These are phyloP conservation scores for Adenanthera pavonina DNA, from an alignment of 306 rosid species.

Conservation along the genomic window DNA sequence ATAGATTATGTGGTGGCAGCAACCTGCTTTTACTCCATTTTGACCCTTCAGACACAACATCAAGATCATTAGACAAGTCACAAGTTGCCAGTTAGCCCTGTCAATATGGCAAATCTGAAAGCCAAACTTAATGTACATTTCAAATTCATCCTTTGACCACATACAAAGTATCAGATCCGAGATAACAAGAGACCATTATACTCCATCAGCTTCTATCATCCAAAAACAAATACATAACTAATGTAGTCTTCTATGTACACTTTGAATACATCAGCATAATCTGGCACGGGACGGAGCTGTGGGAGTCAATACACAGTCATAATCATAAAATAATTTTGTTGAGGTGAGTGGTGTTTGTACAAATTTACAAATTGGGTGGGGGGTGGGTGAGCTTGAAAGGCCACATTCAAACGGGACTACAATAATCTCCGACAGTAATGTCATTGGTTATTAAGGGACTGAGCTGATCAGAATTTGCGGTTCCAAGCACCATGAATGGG, in stretches of 20 bases:
- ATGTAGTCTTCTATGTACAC: background rate
- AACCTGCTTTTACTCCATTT: background rate
- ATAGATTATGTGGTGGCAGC: background rate
- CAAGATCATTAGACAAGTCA: background rate
- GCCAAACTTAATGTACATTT: background rate
- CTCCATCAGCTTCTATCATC: background rate
- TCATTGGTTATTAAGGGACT: background rate
- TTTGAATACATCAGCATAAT: no score
- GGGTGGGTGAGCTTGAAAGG: background rate
- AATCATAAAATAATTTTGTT: background rate
- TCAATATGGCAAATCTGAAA: background rate
- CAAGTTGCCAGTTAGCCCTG: background rate
- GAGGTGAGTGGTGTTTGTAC: background rate
- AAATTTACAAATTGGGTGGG: background rate
- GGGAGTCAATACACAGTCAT: background rate
- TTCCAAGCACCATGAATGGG: background rate
- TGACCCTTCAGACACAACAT: no score
- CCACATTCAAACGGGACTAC: background rate
- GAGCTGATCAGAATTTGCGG: background rate
- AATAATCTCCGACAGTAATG: background rate
- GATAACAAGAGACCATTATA: background rate
- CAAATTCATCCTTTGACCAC: background rate
- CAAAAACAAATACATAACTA: background rate
- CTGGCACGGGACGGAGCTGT: background rate
- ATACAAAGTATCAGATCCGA: background rate